Base-by-base conservation (phyloP, 331 rosid species). In the Dryas integrifolia region DNA sequence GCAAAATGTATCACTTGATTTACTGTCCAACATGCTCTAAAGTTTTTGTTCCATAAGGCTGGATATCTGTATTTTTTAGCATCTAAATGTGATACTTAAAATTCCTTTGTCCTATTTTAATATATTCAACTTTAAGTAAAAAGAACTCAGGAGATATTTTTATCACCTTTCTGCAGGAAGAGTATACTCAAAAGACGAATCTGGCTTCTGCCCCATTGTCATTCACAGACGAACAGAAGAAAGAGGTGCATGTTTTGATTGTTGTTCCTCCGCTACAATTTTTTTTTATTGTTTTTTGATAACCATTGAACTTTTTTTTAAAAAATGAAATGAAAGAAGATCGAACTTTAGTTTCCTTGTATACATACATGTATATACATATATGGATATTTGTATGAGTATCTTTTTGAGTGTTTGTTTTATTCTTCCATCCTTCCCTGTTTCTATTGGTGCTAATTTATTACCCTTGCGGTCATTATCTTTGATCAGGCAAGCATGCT, bases 401-500 rank as follows among this genome's bases (percentile, higher is more conserved):
- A 43, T 53, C 3, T 65, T 49, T 69, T 49, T 18, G 30, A 72
- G 62, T 47, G 65, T 50, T 71, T 68, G 66, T 47, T 16, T 24
- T 71, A 7, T 58, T 1, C 3, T 7, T 67, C 16, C 16, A 61
- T 59, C 65, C 60, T 41, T 52, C 18, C 6, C 49, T 50, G 14
- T 45, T 44, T 59, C 59, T 77, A 5, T 12, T 49, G 53, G 14
- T 40, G 21, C 64, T 41, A 21, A 35, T 56, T 58, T 69, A 72
- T 80, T 75, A 69, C 62, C 79, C 67, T 74, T 47, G 50, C 52
- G 80, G 14, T 55, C 62, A 49, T 72, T 69, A 59, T 74, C 72
- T 77, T 67, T 84, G 77, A 73, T 76, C 88, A 95, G 97, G 97
- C 96, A 65, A 86, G 81, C 86, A 50, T 63, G 75, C 82, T 95